Conservation (phyloP, 495 filamentous ascomycete genomes). For the Talaromyces stipitatus region DNA sequence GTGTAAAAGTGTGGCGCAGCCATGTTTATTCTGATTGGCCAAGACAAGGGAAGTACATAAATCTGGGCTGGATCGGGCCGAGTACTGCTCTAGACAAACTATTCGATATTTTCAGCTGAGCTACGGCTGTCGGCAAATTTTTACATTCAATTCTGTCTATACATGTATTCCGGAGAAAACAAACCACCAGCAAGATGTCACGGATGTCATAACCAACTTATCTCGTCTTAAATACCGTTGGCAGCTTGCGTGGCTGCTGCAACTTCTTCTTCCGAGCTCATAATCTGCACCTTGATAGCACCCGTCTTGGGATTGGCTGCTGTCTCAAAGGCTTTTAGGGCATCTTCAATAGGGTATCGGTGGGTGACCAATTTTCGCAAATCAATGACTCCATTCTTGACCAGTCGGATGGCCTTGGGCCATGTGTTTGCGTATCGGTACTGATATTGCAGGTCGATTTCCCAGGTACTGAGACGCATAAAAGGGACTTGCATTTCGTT, state of each 20-base stretch:
- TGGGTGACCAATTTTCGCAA: conserved; percentile 79
- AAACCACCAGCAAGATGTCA: neutral
- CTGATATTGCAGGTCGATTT: conserved; percentile 92
- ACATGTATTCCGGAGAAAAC: neutral
- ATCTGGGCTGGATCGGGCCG: too few relatives aligned
- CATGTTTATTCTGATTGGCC: neutral
- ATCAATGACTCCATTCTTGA: conserved; percentile 75
- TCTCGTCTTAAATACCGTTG: neutral
- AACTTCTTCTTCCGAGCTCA: conserved; percentile 42
- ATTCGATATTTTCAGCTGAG: neutral
- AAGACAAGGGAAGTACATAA: too few relatives aligned
- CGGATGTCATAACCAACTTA: neutral
- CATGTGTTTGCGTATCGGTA: conserved; percentile 94
- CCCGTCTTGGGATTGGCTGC: conserved; percentile 82
- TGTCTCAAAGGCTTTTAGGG: conserved; percentile 80
- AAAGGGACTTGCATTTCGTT: conserved; percentile 92
- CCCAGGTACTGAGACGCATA: conserved; percentile 81
- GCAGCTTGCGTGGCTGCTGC: neutral
- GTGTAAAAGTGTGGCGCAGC: neutral
- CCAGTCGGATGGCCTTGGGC: conserved; percentile 83
- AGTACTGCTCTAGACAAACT: too few relatives aligned
- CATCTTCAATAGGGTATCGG: conserved; percentile 77
- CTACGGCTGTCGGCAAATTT: neutral
- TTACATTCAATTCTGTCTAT: neutral
- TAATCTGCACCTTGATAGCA: conserved; percentile 91